These are phyloP conservation scores for Lunasporangiospora selenospora DNA, from an alignment of 192 early-diverging fungal genomes.

Conservation along the genomic window DNA sequence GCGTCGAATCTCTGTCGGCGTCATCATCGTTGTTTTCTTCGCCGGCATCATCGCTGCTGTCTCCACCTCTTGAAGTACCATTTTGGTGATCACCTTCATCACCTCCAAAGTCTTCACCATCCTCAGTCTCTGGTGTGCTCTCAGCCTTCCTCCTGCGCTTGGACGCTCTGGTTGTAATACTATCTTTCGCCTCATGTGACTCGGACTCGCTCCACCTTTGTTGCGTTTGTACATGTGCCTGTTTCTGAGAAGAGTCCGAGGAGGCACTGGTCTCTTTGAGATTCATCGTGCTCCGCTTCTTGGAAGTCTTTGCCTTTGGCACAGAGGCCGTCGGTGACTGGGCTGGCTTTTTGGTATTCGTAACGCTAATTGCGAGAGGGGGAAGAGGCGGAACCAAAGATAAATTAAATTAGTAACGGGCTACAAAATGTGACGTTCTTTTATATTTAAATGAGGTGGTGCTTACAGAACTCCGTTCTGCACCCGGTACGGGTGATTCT, in stretches of 20 bases:
- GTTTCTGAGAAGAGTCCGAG: background rate
- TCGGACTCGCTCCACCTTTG: background rate
- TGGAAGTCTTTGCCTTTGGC: slow-evolving; percentile 17
- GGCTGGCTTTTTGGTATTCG: slow-evolving; percentile 8
- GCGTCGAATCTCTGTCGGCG: background rate
- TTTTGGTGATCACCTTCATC: background rate
- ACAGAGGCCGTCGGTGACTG: background rate
- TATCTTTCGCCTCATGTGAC: slow-evolving; percentile 5
- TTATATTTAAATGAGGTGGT: background rate
- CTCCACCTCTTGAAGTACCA: background rate
- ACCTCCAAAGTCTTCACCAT: background rate
- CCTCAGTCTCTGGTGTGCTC: slow-evolving; percentile 24
- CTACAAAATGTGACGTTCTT: background rate
- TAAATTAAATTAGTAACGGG: background rate
- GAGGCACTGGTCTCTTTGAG: slow-evolving; percentile 15
- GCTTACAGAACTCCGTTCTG: slow-evolving; percentile 50
- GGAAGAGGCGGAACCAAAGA: background rate
- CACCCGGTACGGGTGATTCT: slow-evolving; percentile 72
- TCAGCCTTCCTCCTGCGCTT: slow-evolving; percentile 40
- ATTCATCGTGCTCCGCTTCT: slow-evolving; percentile 29
- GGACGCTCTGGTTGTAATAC: slow-evolving; percentile 18
- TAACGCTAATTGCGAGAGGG: background rate
- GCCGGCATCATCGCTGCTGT: background rate
- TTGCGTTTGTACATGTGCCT: slow-evolving; percentile 4
- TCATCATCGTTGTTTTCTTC: background rate